A percentile compares a stretch with the other conserved stretches of the same genome.
Conservation (phyloP, 2,329 filamentous ascomycete species). For the Colletotrichum falcatum region DNA sequence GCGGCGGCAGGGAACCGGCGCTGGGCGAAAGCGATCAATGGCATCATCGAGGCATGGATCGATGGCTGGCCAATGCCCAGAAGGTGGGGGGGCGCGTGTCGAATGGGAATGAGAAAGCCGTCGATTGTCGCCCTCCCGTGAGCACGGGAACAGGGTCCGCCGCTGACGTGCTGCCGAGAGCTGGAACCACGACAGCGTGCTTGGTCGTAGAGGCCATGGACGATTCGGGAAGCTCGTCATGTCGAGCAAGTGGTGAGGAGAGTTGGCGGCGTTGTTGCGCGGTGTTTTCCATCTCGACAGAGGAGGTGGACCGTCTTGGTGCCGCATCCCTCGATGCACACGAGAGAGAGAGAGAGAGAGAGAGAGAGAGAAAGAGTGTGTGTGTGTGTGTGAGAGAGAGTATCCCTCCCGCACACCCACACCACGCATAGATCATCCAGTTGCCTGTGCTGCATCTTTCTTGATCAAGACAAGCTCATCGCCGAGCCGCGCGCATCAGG, state of each 20-base stretch:
- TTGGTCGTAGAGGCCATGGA: not conserved
- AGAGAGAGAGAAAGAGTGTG: too few relatives aligned
- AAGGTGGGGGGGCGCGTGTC: too few relatives aligned
- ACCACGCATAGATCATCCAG: not conserved
- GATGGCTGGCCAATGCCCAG: not conserved
- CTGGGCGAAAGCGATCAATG: slow-evolving; percentile 13
- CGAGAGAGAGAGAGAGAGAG: not conserved
- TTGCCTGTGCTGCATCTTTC: not conserved
- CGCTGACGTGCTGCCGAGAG: slow-evolving; percentile 1
- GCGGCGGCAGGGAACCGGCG: slow-evolving; percentile 11
- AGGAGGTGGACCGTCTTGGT: slow-evolving; percentile 6
- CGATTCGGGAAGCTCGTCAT: slow-evolving; percentile 24
- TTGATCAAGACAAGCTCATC: not conserved
- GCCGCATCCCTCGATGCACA: too few relatives aligned
- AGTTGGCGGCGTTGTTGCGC: not conserved
- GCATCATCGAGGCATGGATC: slow-evolving; percentile 9
- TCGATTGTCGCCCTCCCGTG: not conserved
- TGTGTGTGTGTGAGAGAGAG: too few relatives aligned
- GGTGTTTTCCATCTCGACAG: not conserved
- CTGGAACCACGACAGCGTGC: not conserved
- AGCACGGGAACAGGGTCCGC: too few relatives aligned
- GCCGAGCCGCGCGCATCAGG: not conserved
- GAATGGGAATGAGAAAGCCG: slow-evolving; percentile 11
- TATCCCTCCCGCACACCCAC: not conserved
- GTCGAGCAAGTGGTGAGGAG: not conserved